Conservation (phyloP, 1,139 yeast species). For the Sugiyamaella pinicola region DNA sequence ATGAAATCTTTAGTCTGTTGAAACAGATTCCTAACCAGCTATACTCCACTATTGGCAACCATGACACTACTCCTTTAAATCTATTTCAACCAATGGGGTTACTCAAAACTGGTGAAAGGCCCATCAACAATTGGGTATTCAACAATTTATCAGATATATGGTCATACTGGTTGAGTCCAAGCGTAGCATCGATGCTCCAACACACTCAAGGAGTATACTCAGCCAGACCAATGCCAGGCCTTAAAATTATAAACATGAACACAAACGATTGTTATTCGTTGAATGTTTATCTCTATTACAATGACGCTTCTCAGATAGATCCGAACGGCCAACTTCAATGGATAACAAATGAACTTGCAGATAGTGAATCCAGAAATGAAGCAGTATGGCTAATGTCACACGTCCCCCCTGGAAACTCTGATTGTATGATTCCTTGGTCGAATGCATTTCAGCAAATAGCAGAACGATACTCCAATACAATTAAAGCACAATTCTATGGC, state of each 20-base stretch:
- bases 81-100: slow-evolving; percentile 66
- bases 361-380: slow-evolving; percentile 57
- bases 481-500: slow-evolving; percentile 70
- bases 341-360: slow-evolving; percentile 60
- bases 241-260: slow-evolving; percentile 65
- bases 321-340: slow-evolving; percentile 65
- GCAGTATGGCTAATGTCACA: slow-evolving; percentile 75
- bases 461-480: slow-evolving; percentile 63
- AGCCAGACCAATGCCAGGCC: slow-evolving; percentile 56
- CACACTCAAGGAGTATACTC: slow-evolving; percentile 56
- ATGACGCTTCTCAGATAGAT: slow-evolving; percentile 54
- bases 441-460: slow-evolving; percentile 58
- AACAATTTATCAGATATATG: slow-evolving; percentile 63
- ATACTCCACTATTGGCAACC: slow-evolving; percentile 68
- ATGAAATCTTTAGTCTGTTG: slow-evolving; percentile 11
- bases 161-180: slow-evolving; percentile 42
- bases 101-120: slow-evolving; percentile 49
- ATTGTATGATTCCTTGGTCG: slow-evolving; percentile 64
- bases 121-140: slow-evolving; percentile 59
- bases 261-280: slow-evolving; percentile 66
- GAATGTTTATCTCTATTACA: slow-evolving; percentile 64
- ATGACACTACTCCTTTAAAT: slow-evolving; percentile 61
- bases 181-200: slow-evolving; percentile 18
- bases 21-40: slow-evolving; percentile 49
- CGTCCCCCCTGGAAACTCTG: slow-evolving; percentile 54